These are phyloP conservation scores for Scutellaria galericulata DNA, from an alignment of 257 asterid genomes.

Conservation along the genomic window DNA sequence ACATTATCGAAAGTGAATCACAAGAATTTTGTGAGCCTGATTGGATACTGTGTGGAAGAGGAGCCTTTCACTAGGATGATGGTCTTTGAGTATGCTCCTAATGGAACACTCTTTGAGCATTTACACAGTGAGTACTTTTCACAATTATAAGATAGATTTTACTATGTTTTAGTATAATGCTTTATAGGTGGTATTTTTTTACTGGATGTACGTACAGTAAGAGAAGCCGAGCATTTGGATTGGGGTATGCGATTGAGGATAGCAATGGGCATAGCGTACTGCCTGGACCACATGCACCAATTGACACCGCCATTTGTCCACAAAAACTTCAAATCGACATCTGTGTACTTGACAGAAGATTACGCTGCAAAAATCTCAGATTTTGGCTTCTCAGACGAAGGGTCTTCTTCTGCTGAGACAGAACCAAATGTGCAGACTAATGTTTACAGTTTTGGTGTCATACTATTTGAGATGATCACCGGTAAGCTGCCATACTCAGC, in stretches of 20 bases:
- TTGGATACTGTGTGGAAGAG: constrained; percentile 85
- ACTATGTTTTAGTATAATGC: no score
- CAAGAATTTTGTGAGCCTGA: constrained; percentile 81
- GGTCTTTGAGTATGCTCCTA: constrained; percentile 94
- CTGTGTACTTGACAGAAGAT: constrained; percentile 76
- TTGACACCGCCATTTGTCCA: constrained; percentile 66
- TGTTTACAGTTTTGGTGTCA: constrained; percentile 75
- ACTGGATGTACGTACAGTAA: constrained; percentile 51
- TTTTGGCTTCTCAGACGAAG: constrained; percentile 50
- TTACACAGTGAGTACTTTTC: constrained; percentile 69
- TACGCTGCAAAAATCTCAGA: constrained; percentile 87
- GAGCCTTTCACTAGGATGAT: constrained; percentile 89
- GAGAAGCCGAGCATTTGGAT: constrained; percentile 86
- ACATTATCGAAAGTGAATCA: constrained; percentile 80
- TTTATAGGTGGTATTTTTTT: not conserved
- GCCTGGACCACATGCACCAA: constrained; percentile 84
- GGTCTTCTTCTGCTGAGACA: constrained; percentile 33
- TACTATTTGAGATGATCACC: constrained; percentile 69
- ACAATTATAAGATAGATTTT: no score
- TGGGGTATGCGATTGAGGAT: constrained; percentile 81
- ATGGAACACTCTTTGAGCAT: constrained; percentile 94
- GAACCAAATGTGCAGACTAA: constrained; percentile 48
- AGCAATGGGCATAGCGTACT: constrained; percentile 88
- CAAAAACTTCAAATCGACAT: constrained; percentile 65
- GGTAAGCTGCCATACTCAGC: constrained; percentile 73